phyloP scores from a whole-genome alignment of 768 basidiomycete species.

The Termitomyces titanicus region DNA sequence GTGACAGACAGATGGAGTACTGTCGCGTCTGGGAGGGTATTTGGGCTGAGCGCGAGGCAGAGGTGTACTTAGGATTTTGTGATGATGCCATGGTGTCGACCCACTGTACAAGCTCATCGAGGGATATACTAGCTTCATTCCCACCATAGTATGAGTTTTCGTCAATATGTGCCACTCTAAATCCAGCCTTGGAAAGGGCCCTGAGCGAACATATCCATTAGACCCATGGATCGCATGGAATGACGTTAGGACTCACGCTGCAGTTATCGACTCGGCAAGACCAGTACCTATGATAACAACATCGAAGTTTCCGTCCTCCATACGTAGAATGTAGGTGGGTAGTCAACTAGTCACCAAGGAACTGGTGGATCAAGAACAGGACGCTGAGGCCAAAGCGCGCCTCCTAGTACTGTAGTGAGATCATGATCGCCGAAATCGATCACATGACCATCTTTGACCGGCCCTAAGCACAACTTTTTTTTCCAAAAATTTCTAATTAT shows the following conservation, averaged over 20 bases:
- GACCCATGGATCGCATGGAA: neutral
- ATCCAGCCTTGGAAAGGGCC: conserved; percentile 84
- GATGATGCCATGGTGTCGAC: conserved; percentile 34
- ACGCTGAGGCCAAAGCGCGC: too few species aligned
- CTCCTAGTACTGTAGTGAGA: neutral
- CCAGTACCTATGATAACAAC: conserved; percentile 75
- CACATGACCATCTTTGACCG: conserved; percentile 19
- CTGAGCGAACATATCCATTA: conserved; percentile 34
- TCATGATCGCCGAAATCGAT: conserved; percentile 2
- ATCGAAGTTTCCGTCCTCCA: conserved; percentile 53
- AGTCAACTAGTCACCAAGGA: neutral
- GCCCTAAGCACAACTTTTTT: conserved; percentile 27
- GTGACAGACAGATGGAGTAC: conserved; percentile 85
- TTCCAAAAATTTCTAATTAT: conserved; percentile 25
- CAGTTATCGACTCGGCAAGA: conserved; percentile 78
- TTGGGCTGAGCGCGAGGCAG: conserved; percentile 38
- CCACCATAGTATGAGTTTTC: conserved; percentile 82
- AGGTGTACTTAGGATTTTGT: conserved; percentile 31
- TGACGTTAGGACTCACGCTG: conserved; percentile 63
- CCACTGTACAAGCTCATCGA: conserved; percentile 80
- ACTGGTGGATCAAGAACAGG: neutral
- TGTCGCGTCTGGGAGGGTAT: conserved; percentile 60
- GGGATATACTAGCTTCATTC: conserved; percentile 73
- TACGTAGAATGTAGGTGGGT: conserved; percentile 1
- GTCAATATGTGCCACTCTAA: conserved; percentile 87